Conservation (phyloP, 306 rosid species). For the Trifolium fragiferum region DNA sequence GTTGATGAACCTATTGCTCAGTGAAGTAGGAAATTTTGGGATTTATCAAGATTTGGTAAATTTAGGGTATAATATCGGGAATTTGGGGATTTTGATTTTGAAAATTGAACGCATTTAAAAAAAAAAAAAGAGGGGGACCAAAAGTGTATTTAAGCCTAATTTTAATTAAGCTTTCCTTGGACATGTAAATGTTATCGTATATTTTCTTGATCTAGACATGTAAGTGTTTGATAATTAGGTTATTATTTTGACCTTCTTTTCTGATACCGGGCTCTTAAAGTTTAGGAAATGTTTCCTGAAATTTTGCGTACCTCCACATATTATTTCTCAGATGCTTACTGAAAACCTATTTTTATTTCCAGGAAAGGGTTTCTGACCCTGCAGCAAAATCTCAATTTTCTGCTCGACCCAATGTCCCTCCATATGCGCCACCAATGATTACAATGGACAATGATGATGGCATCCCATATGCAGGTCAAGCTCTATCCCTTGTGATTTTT, state of each 20-base stretch:
- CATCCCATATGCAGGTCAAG: slow-evolving; percentile 76
- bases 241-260: slow-evolving; percentile 15
- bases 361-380: slow-evolving; percentile 90
- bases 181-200: slow-evolving; percentile 7
- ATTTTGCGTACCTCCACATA: slow-evolving; percentile 15
- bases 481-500: slow-evolving; percentile 22
- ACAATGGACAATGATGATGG: slow-evolving; percentile 91
- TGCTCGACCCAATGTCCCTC: slow-evolving; percentile 71
- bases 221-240: slow-evolving; percentile 26
- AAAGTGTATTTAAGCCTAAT: not conserved
- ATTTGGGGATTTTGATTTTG: too few species aligned
- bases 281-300: slow-evolving; percentile 15
- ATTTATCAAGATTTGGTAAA: too few species aligned
- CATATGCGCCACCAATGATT: slow-evolving; percentile 74
- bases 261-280: slow-evolving; percentile 11
- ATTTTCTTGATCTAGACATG: slow-evolving; percentile 18
- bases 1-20: too few species aligned
- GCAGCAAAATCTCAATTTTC: slow-evolving; percentile 76
- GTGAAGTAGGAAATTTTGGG: too few species aligned
- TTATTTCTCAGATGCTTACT: slow-evolving; percentile 35
- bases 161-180: slow-evolving; percentile 30
- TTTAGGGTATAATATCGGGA: too few species aligned
- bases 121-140: too few species aligned
- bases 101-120: too few species aligned
- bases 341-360: slow-evolving; percentile 30